A percentile compares a stretch with the other conserved stretches of the same genome.
phyloP scores from a whole-genome alignment of 2,329 filamentous ascomycete genomes.

The Fusarium sacchari region DNA sequence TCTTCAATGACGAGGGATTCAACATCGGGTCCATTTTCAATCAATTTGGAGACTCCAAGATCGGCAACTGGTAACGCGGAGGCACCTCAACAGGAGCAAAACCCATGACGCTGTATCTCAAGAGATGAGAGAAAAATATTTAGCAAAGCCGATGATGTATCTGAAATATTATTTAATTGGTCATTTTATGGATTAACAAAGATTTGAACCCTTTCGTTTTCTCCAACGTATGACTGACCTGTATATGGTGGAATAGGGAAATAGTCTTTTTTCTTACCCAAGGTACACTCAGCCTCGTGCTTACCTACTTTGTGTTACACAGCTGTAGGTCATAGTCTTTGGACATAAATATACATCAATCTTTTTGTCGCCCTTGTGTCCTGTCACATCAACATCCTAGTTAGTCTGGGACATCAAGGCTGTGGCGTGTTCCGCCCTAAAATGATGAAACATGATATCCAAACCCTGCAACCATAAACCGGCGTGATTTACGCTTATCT shows the following conservation, averaged over 20 bases:
- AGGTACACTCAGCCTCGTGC: background rate
- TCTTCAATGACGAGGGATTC: accelerated
- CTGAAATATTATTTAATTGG: accelerated
- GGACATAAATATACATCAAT: accelerated
- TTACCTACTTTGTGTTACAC: background rate
- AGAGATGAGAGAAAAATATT: too few relatives aligned
- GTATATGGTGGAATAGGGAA: accelerated
- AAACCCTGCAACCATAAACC: background rate
- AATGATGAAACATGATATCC: background rate
- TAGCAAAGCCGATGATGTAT: too few relatives aligned
- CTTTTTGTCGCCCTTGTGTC: background rate
- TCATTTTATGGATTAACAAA: background rate
- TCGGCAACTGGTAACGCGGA: background rate
- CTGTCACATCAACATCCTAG: background rate
- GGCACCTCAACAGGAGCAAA: background rate
- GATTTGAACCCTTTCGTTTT: accelerated
- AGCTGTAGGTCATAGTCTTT: background rate
- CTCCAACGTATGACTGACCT: accelerated
- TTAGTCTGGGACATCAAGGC: too few relatives aligned
- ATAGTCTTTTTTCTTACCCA: too few relatives aligned
- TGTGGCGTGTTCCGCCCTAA: background rate
- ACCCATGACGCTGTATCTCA: too few relatives aligned
- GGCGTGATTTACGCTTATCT: background rate
- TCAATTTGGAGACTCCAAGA: background rate
- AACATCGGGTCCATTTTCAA: background rate